Conservation (phyloP, 2,329 filamentous ascomycete genomes). For the Zalaria obscura region DNA sequence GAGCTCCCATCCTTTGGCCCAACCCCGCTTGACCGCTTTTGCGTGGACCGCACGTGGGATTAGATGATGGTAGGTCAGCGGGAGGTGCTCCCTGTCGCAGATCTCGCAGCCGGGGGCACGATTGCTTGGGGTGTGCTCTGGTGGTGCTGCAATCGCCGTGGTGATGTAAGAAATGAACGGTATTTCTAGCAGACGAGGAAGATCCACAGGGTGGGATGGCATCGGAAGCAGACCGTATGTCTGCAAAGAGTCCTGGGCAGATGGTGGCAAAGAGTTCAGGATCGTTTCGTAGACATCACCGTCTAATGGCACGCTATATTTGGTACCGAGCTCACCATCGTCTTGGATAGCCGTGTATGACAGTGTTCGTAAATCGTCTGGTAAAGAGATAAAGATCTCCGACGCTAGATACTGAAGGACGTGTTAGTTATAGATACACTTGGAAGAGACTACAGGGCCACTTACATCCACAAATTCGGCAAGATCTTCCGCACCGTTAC, state of each 20-base stretch:
- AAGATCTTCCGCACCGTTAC: conserved; percentile 48
- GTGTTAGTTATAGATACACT: background rate
- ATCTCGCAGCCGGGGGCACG: conserved; percentile 54
- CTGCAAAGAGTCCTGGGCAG: conserved; percentile 50
- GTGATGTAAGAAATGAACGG: conserved; percentile 50
- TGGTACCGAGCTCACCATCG: conserved; percentile 33
- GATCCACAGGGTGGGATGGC: conserved; percentile 17
- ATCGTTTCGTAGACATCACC: conserved; percentile 25
- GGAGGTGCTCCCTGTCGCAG: conserved; percentile 60
- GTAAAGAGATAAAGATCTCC: conserved; percentile 54
- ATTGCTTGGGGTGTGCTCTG: conserved; percentile 36
- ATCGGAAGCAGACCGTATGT: conserved; percentile 50
- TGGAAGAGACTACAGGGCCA: background rate
- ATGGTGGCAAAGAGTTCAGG: conserved; percentile 41
- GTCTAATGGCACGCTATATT: conserved; percentile 42
- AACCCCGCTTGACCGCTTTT: conserved; percentile 62
- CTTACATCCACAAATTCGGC: conserved; percentile 62
- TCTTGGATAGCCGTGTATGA: conserved; percentile 44
- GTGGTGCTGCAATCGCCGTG: conserved; percentile 45
- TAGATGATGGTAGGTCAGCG: conserved; percentile 70
- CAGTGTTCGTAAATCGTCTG: conserved; percentile 44
- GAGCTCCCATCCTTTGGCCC: conserved; percentile 62
- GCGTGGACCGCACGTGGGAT: conserved; percentile 68
- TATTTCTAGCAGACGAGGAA: conserved; percentile 45
- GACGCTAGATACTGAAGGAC: conserved; percentile 48